Evolutionary conservation across 73 alveolate genomes (phyloP).

Genomic region (Tetrahymena malaccensis): DNA sequence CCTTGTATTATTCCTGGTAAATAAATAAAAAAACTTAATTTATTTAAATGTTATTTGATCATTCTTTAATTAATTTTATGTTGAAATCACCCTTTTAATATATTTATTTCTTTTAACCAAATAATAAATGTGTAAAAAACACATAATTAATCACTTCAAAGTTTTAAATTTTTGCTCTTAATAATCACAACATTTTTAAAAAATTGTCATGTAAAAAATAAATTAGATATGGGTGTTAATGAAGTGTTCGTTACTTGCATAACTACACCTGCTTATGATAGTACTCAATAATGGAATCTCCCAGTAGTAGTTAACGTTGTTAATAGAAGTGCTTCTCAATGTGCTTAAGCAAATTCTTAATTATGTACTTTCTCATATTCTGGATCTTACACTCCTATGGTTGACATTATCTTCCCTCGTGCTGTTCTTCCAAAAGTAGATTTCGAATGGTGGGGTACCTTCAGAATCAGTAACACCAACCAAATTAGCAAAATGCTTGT

Average conservation of each 20-base stretch:
- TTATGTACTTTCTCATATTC: conserved; percentile 6
- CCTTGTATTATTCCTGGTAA: conserved; percentile 34
- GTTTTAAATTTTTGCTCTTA: no score
- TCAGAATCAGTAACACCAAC: conserved; percentile 5
- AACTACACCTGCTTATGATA: conserved; percentile 30
- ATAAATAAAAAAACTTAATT: no score
- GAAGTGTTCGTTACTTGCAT: conserved; percentile 20
- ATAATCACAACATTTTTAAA: background rate
- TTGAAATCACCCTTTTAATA: no score
- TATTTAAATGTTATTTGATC: no score
- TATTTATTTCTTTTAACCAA: no score
- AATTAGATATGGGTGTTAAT: conserved; percentile 19
- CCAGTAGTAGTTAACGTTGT: conserved; percentile 10
- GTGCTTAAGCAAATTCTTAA: background rate
- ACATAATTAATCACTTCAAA: no score
- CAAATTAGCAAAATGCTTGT: background rate
- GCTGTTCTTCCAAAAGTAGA: background rate
- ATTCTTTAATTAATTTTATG: no score
- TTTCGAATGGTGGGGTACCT: conserved; percentile 27
- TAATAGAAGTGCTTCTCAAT: conserved; percentile 4
- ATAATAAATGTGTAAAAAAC: no score
- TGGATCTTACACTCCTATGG: conserved; percentile 2
- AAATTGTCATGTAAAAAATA: background rate
- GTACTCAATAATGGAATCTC: background rate
- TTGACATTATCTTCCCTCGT: conserved; percentile 17